Percentiles rank a stretch among this genome's conserved stretches.
Conservation (phyloP, 805 yeast species). For the Nakazawaea siamensis region DNA sequence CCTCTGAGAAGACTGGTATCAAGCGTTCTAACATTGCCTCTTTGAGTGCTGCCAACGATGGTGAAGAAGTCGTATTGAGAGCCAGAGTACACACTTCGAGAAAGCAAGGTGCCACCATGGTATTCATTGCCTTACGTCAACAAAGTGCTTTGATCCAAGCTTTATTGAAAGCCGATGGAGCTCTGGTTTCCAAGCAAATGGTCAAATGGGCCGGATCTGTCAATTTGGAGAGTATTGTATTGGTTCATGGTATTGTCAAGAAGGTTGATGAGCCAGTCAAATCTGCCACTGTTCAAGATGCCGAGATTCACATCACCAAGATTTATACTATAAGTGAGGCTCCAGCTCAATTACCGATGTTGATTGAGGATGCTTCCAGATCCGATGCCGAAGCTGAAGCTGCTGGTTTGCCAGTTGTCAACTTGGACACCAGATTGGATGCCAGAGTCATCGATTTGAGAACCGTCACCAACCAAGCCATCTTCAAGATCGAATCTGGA, state of each 20-base stretch:
- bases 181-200: slow-evolving; percentile 82
- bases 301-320: slow-evolving; percentile 72
- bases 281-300: slow-evolving; percentile 86
- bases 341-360: slow-evolving; percentile 86
- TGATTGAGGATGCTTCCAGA: slow-evolving; percentile 94
- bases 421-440: slow-evolving; percentile 93
- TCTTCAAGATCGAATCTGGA: slow-evolving; percentile 88
- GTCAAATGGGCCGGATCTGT: slow-evolving; percentile 91
- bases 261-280: slow-evolving; percentile 84
- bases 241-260: slow-evolving; percentile 77
- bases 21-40: slow-evolving; percentile 50
- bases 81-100: slow-evolving; percentile 92
- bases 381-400: slow-evolving; percentile 92
- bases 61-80: slow-evolving; percentile 74
- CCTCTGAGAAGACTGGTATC: slow-evolving; percentile 55
- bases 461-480: slow-evolving; percentile 96
- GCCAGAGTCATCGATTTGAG: slow-evolving; percentile 93
- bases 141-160: slow-evolving; percentile 79
- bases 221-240: slow-evolving; percentile 83
- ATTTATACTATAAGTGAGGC: slow-evolving; percentile 77
- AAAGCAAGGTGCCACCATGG: slow-evolving; percentile 93
- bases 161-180: slow-evolving; percentile 65
- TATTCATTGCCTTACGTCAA: slow-evolving; percentile 87
- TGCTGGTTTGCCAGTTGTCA: slow-evolving; percentile 85
- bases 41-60: slow-evolving; percentile 57